phyloP scores from a whole-genome alignment of 352 stramenopile genomes.

The Pelagophyceae sp. region DNA sequence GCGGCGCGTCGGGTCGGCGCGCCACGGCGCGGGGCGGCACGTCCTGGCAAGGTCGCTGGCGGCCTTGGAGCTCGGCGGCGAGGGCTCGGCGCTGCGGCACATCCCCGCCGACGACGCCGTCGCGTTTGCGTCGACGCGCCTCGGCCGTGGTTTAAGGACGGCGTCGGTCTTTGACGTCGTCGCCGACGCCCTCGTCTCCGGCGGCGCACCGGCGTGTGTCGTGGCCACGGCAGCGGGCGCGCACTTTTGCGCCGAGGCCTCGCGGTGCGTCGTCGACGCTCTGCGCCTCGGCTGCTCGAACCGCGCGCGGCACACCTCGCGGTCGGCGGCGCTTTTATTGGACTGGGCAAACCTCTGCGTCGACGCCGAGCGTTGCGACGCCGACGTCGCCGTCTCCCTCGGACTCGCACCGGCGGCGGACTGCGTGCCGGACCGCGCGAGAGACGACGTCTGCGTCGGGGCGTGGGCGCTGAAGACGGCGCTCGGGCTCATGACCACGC shows the following conservation, averaged over 20 bases:
- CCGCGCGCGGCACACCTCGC: neutral
- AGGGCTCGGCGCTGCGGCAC: neutral
- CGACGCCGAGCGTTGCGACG: conserved; percentile 65
- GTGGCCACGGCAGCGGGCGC: neutral
- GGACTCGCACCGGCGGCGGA: conserved; percentile 45
- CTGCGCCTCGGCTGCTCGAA: conserved; percentile 36
- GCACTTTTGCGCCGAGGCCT: neutral
- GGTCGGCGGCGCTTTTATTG: neutral
- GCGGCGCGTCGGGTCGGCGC: neutral
- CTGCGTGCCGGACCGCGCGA: conserved; percentile 35
- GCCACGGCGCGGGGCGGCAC: neutral
- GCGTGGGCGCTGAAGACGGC: conserved; percentile 34
- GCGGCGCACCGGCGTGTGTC: neutral
- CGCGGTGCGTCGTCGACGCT: conserved; percentile 37
- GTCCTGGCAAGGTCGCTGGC: neutral
- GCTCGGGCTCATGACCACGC: conserved; percentile 62
- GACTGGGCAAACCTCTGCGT: conserved; percentile 45
- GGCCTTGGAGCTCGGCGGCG: conserved; percentile 6
- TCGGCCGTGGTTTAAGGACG: neutral
- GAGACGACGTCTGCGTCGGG: neutral
- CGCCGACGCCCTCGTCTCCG: conserved; percentile 42
- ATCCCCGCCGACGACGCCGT: neutral
- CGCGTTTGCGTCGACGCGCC: neutral
- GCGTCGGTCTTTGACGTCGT: conserved; percentile 49
- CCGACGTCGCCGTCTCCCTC: neutral